Percentiles rank a stretch among this genome's conserved stretches.
These are phyloP conservation scores for Logfia minima DNA, from an alignment of 129 eudicot genomes.

Conservation along the genomic window DNA sequence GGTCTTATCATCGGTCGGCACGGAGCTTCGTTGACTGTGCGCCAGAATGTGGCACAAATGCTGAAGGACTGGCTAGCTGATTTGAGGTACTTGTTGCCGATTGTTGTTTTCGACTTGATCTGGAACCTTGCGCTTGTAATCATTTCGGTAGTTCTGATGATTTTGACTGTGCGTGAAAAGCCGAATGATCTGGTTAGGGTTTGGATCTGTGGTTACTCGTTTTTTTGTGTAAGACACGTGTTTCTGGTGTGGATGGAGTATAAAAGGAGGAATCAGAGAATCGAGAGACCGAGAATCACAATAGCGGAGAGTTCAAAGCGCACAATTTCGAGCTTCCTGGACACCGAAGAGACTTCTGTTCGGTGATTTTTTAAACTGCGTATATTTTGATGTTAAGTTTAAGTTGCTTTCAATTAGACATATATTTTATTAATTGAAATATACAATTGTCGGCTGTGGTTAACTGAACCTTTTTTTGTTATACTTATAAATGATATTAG, in stretches of 20 bases:
- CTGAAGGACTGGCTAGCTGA: slow-evolving; percentile 38
- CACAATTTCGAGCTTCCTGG: too few species aligned
- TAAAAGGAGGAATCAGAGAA: slow-evolving; percentile 38
- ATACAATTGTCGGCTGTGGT: too few species aligned
- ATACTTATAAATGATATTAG: too few species aligned
- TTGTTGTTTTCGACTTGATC: slow-evolving; percentile 59
- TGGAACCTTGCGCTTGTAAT: slow-evolving; percentile 61
- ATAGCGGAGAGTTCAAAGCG: too few species aligned
- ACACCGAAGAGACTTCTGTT: too few species aligned
- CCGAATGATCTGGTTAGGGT: slow-evolving; percentile 66
- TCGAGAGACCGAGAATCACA: too few species aligned
- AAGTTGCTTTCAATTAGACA: background rate
- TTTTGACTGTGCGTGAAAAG: slow-evolving; percentile 41
- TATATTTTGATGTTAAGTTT: background rate
- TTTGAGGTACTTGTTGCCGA: slow-evolving; percentile 75
- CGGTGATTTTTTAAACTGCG: too few species aligned
- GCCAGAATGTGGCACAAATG: slow-evolving; percentile 27
- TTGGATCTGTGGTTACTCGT: slow-evolving; percentile 63
- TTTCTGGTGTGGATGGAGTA: slow-evolving; percentile 63
- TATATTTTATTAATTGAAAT: too few species aligned
- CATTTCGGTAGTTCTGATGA: slow-evolving; percentile 47
- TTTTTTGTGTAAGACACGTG: slow-evolving; percentile 58
- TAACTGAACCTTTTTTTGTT: too few species aligned
- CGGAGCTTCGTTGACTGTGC: too few species aligned
- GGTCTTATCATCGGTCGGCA: slow-evolving; percentile 26